Evolutionary conservation across 1,139 yeast genomes (phyloP), one percentile per base, ranked within the genome.

Genomic region (Hyphopichia pseudoburtonii): DNA sequence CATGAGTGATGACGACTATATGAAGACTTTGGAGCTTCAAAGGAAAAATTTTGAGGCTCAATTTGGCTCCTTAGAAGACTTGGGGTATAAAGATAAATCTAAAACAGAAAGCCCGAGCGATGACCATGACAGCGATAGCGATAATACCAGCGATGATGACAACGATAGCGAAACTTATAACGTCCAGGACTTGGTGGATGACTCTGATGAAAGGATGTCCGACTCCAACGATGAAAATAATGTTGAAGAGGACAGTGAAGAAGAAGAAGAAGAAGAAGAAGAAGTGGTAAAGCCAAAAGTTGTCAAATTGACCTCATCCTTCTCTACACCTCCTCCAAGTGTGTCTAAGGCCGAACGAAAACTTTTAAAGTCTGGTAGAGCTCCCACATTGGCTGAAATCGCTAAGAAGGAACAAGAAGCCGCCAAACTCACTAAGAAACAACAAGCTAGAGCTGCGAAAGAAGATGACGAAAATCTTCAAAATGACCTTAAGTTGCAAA

Each of bases 401-500:
- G 62, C 59, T 24, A 45, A 50, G 29, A 61, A 57, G 34, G 57
- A 59, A 38, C 44, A 48, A 21, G 47, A 43, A 19, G 38, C 51
- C 0, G 41, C 41, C 22, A 60, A 62, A 38, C 44, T 57, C 34
- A 51, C 64, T n/a, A 53, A 54, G 28, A 60, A 57, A 32, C 69
- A 62, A 43, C 52, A 49, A 33, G 49, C 45, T 4, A 55, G 55
- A 35, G 54, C 54, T 2, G 55, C 55, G 2, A 50, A 60, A 37
- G 76, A 70, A 45, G 76, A 71, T 28, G 56, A 54, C 5, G 76
- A 70, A 22, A 81, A 87, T 52, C 56, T 89, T 39, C 78, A 85
- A 42, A 86, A 90, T 48, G 97, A 90, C 59, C 52, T 89, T 19
- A 94, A 86, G 46, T 67, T 92, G 32, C 96, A 90, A 56, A 66